A percentile compares a stretch with the other conserved stretches of the same genome.
Evolutionary conservation across 1,284 basidiomycete species (phyloP).

Genomic region (Marasmius tenuissimus): DNA sequence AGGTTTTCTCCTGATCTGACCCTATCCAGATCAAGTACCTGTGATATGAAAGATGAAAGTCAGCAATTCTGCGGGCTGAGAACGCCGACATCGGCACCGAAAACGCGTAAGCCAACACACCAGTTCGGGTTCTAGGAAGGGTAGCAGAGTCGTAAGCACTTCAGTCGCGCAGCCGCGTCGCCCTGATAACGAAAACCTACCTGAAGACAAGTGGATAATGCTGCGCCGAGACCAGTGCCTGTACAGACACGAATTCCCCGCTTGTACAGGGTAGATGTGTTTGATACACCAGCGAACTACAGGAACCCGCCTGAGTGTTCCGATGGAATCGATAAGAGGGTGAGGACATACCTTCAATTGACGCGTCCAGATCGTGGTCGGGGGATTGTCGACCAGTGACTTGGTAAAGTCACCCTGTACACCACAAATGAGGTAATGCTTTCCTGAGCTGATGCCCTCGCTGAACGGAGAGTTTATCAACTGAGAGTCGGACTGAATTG

Average conservation of each 20-base stretch:
- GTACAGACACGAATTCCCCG: slow-evolving; percentile 82
- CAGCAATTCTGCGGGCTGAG: not conserved
- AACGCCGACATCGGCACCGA: too few species aligned
- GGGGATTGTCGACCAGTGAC: slow-evolving; percentile 58
- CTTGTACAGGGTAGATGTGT: slow-evolving; percentile 73
- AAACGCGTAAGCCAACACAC: slow-evolving; percentile 31
- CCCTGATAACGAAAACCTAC: slow-evolving; percentile 21
- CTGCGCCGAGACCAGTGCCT: slow-evolving; percentile 81
- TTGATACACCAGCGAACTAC: slow-evolving; percentile 75
- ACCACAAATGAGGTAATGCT: slow-evolving; percentile 71
- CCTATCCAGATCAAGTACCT: slow-evolving; percentile 75
- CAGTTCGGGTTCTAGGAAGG: slow-evolving; percentile 54
- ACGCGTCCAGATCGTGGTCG: slow-evolving; percentile 66
- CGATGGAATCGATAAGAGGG: not conserved
- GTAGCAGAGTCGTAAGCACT: not conserved
- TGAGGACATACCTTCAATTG: slow-evolving; percentile 51
- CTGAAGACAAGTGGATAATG: slow-evolving; percentile 77
- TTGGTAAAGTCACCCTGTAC: slow-evolving; percentile 74
- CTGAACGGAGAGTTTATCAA: slow-evolving; percentile 26
- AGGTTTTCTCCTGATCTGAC: slow-evolving; percentile 79
- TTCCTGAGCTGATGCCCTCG: slow-evolving; percentile 57
- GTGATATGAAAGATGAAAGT: not conserved
- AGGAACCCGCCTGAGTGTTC: slow-evolving; percentile 1
- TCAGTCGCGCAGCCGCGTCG: not conserved
- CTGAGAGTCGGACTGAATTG: not conserved